phyloP scores from a whole-genome alignment of 2,329 filamentous ascomycete genomes.

The Cordyceps pruinosa region DNA sequence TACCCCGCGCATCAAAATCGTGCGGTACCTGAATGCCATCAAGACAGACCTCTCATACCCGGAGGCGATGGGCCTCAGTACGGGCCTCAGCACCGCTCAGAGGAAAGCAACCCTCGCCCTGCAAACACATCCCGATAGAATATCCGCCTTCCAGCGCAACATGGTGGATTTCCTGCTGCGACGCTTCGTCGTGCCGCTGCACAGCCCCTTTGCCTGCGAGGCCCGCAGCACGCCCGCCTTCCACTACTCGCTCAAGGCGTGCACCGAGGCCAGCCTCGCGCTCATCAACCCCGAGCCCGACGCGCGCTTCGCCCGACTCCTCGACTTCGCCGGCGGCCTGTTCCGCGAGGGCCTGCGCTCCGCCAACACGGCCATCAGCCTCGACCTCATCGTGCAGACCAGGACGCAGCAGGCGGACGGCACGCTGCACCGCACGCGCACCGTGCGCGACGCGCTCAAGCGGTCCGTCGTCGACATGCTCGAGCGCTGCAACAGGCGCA shows the following conservation, averaged over 20 bases:
- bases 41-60: conserved; percentile 2
- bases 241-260: conserved; percentile 42
- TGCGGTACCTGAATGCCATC: background rate
- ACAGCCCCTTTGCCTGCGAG: conserved; percentile 40
- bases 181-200: conserved; percentile 49
- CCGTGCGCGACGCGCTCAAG: conserved; percentile 25
- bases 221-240: conserved; percentile 38
- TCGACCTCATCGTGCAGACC: conserved; percentile 29
- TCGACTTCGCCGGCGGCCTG: conserved; percentile 32
- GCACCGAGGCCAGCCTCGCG: conserved; percentile 36
- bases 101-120: background rate
- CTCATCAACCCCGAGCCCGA: conserved; percentile 31
- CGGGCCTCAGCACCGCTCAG: background rate
- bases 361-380: conserved; percentile 25
- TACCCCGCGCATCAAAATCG: background rate
- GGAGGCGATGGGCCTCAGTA: background rate
- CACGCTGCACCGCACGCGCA: conserved; percentile 22
- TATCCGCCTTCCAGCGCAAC: conserved; percentile 38
- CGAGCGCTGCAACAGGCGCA: conserved; percentile 19
- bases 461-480: conserved; percentile 24
- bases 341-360: conserved; percentile 34
- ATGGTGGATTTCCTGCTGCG: conserved; percentile 45
- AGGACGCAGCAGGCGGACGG: conserved; percentile 24
- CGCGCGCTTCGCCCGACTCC: conserved; percentile 29
- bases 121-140: background rate